These are phyloP conservation scores for Chiua sp. DNA, from an alignment of 1,284 basidiomycete genomes.

Conservation along the genomic window DNA sequence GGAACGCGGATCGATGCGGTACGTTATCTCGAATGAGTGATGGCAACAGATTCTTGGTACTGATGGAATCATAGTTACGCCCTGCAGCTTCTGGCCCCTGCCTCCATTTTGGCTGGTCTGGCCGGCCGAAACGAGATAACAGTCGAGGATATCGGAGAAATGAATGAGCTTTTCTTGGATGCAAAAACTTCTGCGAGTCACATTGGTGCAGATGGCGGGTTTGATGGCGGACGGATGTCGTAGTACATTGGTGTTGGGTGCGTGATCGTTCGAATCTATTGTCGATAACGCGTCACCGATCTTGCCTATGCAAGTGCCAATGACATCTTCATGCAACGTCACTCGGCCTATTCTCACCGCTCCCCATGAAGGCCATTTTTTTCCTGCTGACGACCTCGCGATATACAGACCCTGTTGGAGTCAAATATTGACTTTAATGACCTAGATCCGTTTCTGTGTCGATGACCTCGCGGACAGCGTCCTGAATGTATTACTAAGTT, in stretches of 20 bases:
- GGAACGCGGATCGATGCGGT: conserved; percentile 85
- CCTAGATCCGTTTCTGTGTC: conserved; percentile 14
- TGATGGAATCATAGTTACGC: conserved; percentile 68
- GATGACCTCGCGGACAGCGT: conserved; percentile 12
- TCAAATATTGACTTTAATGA: conserved; percentile 13
- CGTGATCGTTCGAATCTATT: conserved; percentile 5
- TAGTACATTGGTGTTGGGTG: conserved; percentile 19
- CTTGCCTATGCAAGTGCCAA: conserved; percentile 9
- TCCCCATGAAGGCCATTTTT: not conserved
- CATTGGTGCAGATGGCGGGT: conserved; percentile 52
- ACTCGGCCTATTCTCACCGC: not conserved
- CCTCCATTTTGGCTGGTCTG: conserved; percentile 85
- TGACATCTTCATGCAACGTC: conserved; percentile 6
- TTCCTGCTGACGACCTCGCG: conserved; percentile 5
- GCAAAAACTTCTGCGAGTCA: conserved; percentile 80
- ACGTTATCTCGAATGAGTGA: conserved; percentile 28
- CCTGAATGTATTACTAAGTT: not conserved
- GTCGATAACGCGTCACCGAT: conserved; percentile 8
- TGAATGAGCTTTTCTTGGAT: conserved; percentile 94
- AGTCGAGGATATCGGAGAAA: conserved; percentile 88
- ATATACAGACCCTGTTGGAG: conserved; percentile 4
- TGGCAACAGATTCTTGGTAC: conserved; percentile 6
- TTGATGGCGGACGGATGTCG: conserved; percentile 39
- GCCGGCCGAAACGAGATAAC: conserved; percentile 83
- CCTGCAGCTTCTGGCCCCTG: conserved; percentile 91